A percentile compares a stretch with the other conserved stretches of the same genome.
These are phyloP conservation scores for Pseudocercospora vitis DNA, from an alignment of 2,329 filamentous ascomycete species.

Conservation along the genomic window DNA sequence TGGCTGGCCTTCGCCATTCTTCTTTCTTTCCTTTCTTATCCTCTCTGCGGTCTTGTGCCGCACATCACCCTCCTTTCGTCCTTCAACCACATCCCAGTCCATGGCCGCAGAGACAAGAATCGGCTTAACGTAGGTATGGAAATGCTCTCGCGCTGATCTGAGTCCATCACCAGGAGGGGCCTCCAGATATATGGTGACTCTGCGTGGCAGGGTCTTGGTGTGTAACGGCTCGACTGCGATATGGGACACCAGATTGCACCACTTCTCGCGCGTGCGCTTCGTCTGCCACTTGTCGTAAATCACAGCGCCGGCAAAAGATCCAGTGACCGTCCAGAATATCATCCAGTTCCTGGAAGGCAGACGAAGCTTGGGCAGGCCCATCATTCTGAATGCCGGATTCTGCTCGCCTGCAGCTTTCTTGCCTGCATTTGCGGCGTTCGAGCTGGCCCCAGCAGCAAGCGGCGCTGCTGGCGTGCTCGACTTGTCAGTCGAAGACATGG, in stretches of 20 bases:
- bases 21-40: slow-evolving; percentile 66
- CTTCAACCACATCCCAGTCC: slow-evolving; percentile 96
- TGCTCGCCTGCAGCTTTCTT: slow-evolving; percentile 43
- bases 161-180: slow-evolving; percentile 85
- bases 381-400: slow-evolving; percentile 74
- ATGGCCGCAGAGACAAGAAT: slow-evolving; percentile 83
- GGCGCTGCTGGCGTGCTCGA: slow-evolving; percentile 24
- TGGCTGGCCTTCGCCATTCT: slow-evolving; percentile 55
- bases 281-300: slow-evolving; percentile 93
- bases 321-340: slow-evolving; percentile 83
- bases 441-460: slow-evolving; percentile 19
- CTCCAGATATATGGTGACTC: slow-evolving; percentile 80
- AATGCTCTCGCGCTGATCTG: slow-evolving; percentile 85
- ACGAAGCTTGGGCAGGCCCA: slow-evolving; percentile 76
- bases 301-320: slow-evolving; percentile 74
- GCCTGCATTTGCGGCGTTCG: slow-evolving; percentile 14
- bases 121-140: slow-evolving; percentile 93
- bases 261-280: slow-evolving; percentile 79
- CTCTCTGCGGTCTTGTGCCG: slow-evolving; percentile 82
- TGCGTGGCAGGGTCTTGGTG: slow-evolving; percentile 72
- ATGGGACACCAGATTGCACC: slow-evolving; percentile 81
- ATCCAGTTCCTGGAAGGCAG: slow-evolving; percentile 97
- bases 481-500: slow-evolving; percentile 19
- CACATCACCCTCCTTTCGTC: slow-evolving; percentile 87
- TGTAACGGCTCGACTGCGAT: slow-evolving; percentile 75